A percentile compares a stretch with the other conserved stretches of the same genome.
These are phyloP conservation scores for Scedosporium minutisporum DNA, from an alignment of 2,329 filamentous ascomycete species.

Conservation along the genomic window DNA sequence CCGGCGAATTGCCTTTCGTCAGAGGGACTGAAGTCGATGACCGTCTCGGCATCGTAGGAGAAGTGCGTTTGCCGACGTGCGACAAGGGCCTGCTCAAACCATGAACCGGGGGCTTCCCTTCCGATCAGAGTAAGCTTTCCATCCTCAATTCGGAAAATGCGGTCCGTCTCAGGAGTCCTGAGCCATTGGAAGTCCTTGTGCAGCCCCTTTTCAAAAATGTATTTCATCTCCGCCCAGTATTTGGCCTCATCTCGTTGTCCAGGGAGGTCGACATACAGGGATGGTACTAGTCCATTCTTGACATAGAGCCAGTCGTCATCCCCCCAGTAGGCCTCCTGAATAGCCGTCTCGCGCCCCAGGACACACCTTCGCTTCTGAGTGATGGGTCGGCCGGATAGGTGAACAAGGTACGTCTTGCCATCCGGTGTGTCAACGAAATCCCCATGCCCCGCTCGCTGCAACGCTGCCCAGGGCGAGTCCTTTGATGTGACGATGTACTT, in stretches of 20 bases:
- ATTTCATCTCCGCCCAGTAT: conserved; percentile 41
- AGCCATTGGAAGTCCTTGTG: conserved; percentile 49
- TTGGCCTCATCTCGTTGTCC: conserved; percentile 32
- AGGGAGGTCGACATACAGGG: conserved; percentile 41
- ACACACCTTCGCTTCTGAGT: conserved; percentile 43
- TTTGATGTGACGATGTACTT: conserved; percentile 48
- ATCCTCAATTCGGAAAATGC: conserved; percentile 34
- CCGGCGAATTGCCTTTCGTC: conserved; percentile 55
- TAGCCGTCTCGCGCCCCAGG: conserved; percentile 44
- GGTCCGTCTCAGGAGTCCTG: conserved; percentile 42
- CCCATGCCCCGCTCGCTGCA: conserved; percentile 44
- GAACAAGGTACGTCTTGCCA: conserved; percentile 43
- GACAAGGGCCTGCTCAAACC: conserved; percentile 49
- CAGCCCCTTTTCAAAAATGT: conserved; percentile 35
- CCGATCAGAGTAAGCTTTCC: conserved; percentile 37
- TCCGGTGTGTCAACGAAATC: conserved; percentile 45
- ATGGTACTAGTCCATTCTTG: conserved; percentile 47
- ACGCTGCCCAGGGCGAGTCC: conserved; percentile 34
- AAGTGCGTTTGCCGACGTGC: conserved; percentile 48
- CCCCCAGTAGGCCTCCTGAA: conserved; percentile 50
- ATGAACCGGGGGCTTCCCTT: conserved; percentile 44
- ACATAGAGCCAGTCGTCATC: conserved; percentile 54
- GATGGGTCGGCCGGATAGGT: conserved; percentile 40
- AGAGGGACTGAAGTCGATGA: conserved; percentile 39
- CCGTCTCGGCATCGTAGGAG: conserved; percentile 50